Conservation (phyloP, 2,329 filamentous ascomycete species). For the Leptographium procerum region DNA sequence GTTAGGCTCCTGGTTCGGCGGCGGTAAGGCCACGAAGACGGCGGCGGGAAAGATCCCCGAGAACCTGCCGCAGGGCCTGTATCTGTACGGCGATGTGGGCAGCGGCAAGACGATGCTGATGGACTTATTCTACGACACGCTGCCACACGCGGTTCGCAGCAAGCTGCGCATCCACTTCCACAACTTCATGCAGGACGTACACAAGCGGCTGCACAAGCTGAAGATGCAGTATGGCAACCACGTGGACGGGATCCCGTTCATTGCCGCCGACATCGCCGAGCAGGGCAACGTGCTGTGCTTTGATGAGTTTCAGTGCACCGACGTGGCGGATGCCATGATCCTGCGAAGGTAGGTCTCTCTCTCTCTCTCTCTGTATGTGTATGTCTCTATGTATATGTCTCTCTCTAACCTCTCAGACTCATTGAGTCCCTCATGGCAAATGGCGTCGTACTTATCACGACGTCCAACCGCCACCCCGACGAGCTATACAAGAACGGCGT, state of each 20-base stretch:
- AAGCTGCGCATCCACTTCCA: conserved; percentile 97
- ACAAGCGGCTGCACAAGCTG: conserved; percentile 78
- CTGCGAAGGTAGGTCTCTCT: conserved; percentile 48
- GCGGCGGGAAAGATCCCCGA: conserved; percentile 47
- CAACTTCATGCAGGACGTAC: conserved; percentile 98
- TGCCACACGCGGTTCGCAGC: conserved; percentile 64
- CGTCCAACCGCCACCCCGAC: conserved; percentile 90
- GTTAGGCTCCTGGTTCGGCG: conserved; percentile 49
- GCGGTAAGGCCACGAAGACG: conserved; percentile 17
- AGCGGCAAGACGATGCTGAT: conserved; percentile 99
- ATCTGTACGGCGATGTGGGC: conserved; percentile 93
- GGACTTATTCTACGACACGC: conserved; percentile 93
- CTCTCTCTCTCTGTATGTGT: background rate
- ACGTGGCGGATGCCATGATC: conserved; percentile 98
- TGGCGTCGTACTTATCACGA: conserved; percentile 92
- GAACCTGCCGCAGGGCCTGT: conserved; percentile 77
- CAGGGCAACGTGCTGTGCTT: conserved; percentile 83
- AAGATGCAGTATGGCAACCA: conserved; percentile 85
- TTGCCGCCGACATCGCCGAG: conserved; percentile 88
- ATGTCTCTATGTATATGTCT: background rate
- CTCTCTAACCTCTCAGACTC: conserved; percentile 35
- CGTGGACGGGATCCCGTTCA: conserved; percentile 79
- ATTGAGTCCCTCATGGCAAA: conserved; percentile 90
- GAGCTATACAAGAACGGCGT: conserved; percentile 98
- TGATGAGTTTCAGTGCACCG: conserved; percentile 97